These are phyloP conservation scores for Capsicum chinense DNA, from an alignment of 257 asterid genomes.

Conservation along the genomic window DNA sequence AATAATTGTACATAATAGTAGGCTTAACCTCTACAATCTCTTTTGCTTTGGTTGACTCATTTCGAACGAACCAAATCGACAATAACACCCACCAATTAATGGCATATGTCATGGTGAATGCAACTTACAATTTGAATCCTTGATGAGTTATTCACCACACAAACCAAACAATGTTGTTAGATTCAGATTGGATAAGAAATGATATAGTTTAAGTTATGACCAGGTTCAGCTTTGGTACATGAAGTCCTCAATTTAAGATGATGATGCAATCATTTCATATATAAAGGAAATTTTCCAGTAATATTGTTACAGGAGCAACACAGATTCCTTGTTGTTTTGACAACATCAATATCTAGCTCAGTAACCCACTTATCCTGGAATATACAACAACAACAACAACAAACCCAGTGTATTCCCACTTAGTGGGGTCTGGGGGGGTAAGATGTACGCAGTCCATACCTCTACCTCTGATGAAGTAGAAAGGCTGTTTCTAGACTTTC, in stretches of 20 bases:
- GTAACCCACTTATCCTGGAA: not conserved
- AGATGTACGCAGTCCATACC: no score
- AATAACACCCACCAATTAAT: slow-evolving; percentile 15
- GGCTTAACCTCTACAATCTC: slow-evolving; percentile 21
- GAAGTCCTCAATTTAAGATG: not conserved
- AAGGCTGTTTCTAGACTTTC: no score
- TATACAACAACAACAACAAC: no score
- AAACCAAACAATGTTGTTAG: slow-evolving; percentile 3
- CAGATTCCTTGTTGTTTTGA: not conserved
- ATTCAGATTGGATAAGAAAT: not conserved
- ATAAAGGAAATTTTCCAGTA: not conserved
- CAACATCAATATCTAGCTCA: not conserved
- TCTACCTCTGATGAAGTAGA: no score
- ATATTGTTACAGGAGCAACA: not conserved
- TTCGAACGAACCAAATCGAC: not conserved
- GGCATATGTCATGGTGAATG: not conserved
- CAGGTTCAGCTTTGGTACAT: slow-evolving; percentile 15
- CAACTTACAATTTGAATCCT: not conserved
- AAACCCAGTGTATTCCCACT: no score
- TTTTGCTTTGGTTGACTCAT: not conserved
- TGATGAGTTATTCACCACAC: not conserved
- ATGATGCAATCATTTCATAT: slow-evolving; percentile 19
- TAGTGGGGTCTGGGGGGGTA: no score
- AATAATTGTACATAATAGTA: not conserved
- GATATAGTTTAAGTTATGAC: not conserved